Conservation (phyloP, 2,329 filamentous ascomycete species). For the Clonostachys rhizophaga region DNA sequence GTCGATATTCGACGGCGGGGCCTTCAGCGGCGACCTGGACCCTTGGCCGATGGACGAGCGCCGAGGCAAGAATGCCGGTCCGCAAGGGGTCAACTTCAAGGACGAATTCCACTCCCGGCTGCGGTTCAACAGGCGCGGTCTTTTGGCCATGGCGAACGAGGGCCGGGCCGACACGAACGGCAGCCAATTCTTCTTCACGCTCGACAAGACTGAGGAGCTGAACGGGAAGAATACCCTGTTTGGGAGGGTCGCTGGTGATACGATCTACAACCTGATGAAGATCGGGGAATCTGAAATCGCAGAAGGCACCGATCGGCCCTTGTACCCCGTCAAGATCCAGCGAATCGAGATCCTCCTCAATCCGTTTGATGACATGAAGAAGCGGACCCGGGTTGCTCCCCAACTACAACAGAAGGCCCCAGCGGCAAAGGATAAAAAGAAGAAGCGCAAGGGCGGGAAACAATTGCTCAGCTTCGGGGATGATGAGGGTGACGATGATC, state of each 20-base stretch:
- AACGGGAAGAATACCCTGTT: constrained; percentile 91
- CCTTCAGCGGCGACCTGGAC: constrained; percentile 68
- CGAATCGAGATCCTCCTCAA: constrained; percentile 73
- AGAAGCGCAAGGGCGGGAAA: constrained; percentile 72
- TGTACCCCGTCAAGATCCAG: constrained; percentile 80
- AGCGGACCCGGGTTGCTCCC: constrained; percentile 50
- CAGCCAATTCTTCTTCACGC: constrained; percentile 95
- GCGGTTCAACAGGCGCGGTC: constrained; percentile 85
- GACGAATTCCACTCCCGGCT: constrained; percentile 92
- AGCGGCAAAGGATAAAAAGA: constrained; percentile 51
- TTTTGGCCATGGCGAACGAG: constrained; percentile 95
- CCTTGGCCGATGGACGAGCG: constrained; percentile 65
- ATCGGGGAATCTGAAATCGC: constrained; percentile 85
- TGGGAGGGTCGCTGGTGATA: constrained; percentile 86
- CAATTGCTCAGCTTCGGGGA: constrained; percentile 75
- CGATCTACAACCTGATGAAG: constrained; percentile 91
- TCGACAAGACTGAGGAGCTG: constrained; percentile 80
- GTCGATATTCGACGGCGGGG: constrained; percentile 84
- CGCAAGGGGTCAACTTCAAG: constrained; percentile 56
- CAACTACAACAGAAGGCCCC: constrained; percentile 18
- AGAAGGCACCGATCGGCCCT: constrained; percentile 72
- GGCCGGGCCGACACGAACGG: constrained; percentile 75
- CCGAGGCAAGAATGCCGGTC: constrained; percentile 55
- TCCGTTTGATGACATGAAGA: constrained; percentile 78
- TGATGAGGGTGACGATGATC: constrained; percentile 46